These are phyloP conservation scores for Ascosphaera acerosa DNA, from an alignment of 2,329 filamentous ascomycete species.

Conservation along the genomic window DNA sequence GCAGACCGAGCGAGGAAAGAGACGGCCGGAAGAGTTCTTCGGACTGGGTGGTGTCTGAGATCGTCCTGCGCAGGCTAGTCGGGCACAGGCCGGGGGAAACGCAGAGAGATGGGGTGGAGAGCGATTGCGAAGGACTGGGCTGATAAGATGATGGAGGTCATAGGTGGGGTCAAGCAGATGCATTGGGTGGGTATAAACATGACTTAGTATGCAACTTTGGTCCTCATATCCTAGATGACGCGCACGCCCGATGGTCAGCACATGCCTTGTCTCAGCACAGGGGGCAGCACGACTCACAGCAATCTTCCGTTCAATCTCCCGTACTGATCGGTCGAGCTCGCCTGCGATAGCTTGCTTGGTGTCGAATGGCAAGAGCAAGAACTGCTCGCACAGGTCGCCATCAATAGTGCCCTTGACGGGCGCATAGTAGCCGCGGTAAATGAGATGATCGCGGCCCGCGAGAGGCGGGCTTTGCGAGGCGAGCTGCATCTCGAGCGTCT, in stretches of 20 bases:
- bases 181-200: too few relatives aligned
- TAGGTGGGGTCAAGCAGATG: too few relatives aligned
- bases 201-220: conserved; percentile 28
- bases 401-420: conserved; percentile 94
- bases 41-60: too few relatives aligned
- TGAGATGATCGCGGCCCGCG: conserved; percentile 79
- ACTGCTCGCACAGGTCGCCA: conserved; percentile 86
- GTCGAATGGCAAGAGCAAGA: conserved; percentile 56
- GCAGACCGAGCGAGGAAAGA: conserved; percentile 27
- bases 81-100: too few relatives aligned
- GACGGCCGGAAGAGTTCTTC: conserved; percentile 14
- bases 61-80: too few relatives aligned
- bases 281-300: conserved; percentile 25
- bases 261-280: too few relatives aligned
- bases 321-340: conserved; percentile 69
- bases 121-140: too few relatives aligned
- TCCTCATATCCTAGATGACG: conserved; percentile 29
- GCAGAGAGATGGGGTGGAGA: too few relatives aligned
- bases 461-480: conserved; percentile 67
- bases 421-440: conserved; percentile 86
- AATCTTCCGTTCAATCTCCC: conserved; percentile 92
- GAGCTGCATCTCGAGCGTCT: conserved; percentile 71
- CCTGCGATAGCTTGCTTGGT: conserved; percentile 89
- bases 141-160: too few relatives aligned
- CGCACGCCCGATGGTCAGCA: too few relatives aligned